A percentile compares a stretch with the other conserved stretches of the same genome.
These are phyloP conservation scores for Chlorella sorokiniana DNA, from an alignment of 139 green algal species.

Conservation along the genomic window DNA sequence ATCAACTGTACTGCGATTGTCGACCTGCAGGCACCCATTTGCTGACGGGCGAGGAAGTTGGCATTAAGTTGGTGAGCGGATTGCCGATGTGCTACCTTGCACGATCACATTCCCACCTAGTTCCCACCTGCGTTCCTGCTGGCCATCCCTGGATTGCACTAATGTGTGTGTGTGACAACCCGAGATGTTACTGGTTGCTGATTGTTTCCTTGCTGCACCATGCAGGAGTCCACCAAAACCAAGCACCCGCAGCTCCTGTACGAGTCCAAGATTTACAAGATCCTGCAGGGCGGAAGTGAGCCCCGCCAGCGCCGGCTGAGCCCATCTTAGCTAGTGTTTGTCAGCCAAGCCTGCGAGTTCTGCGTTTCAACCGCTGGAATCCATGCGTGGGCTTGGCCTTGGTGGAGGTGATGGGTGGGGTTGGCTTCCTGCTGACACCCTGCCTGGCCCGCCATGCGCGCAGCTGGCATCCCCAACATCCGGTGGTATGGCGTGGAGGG, in stretches of 20 bases:
- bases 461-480: conserved; percentile 98
- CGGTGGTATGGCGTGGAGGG: conserved; percentile 98
- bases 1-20: not conserved
- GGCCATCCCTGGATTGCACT: not conserved
- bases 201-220: not conserved
- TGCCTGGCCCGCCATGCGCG: not conserved
- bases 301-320: not conserved
- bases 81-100: not conserved
- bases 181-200: not conserved
- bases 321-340: not conserved
- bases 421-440: not conserved
- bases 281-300: conserved; percentile 90
- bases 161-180: not conserved
- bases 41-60: conserved; percentile 98
- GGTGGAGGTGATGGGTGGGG: no score
- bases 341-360: no score
- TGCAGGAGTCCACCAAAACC: conserved; percentile 87
- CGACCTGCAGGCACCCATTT: conserved; percentile 91
- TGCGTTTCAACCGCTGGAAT: no score
- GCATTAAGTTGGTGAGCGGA: conserved; percentile 95
- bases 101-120: not conserved
- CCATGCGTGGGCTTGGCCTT: not conserved
- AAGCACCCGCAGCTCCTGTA: conserved; percentile 95
- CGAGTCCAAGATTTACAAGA: conserved; percentile 96
- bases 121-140: not conserved